A percentile compares a stretch with the other conserved stretches of the same genome.
These are phyloP conservation scores for Fomitopsis palustris DNA, from an alignment of 1,284 basidiomycete genomes.

Conservation along the genomic window DNA sequence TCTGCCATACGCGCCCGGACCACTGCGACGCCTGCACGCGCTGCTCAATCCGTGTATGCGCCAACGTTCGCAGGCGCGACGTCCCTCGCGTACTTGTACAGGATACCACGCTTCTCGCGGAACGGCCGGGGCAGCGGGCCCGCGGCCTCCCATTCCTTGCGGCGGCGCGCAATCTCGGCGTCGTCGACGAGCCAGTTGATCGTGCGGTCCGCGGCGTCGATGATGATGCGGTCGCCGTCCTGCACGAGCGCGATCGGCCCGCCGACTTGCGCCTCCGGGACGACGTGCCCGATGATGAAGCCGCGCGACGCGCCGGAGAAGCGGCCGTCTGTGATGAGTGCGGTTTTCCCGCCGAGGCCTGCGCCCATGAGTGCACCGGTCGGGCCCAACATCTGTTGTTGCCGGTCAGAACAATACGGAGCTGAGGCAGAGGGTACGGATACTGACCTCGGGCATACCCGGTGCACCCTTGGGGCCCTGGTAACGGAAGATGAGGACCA, in stretches of 20 bases:
- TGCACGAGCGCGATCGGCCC: slow-evolving; percentile 94
- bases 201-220: slow-evolving; percentile 76
- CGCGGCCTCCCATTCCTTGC: slow-evolving; percentile 67
- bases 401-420: neutral
- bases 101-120: slow-evolving; percentile 69
- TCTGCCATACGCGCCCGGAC: neutral
- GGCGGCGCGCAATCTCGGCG: slow-evolving; percentile 71
- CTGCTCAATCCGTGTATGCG: slow-evolving; percentile 69
- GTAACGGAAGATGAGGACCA: slow-evolving; percentile 89
- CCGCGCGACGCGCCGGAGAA: slow-evolving; percentile 82
- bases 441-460: slow-evolving; percentile 87
- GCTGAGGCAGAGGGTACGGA: neutral
- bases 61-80: slow-evolving; percentile 77
- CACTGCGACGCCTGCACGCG: neutral
- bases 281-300: slow-evolving; percentile 78
- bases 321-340: slow-evolving; percentile 93
- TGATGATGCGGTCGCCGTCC: slow-evolving; percentile 86
- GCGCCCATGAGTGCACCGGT: slow-evolving; percentile 93
- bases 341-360: slow-evolving; percentile 86
- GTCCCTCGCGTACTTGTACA: slow-evolving; percentile 76
- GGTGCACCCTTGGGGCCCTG: slow-evolving; percentile 96
- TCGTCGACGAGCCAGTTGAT: slow-evolving; percentile 84
- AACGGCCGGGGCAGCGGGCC: slow-evolving; percentile 49
- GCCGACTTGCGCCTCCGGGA: slow-evolving; percentile 89
- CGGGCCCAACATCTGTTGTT: slow-evolving; percentile 44